A percentile compares a stretch with the other conserved stretches of the same genome.
Evolutionary conservation across 2,329 filamentous ascomycete species (phyloP).

Genomic region (Clonostachys rhizophaga): DNA sequence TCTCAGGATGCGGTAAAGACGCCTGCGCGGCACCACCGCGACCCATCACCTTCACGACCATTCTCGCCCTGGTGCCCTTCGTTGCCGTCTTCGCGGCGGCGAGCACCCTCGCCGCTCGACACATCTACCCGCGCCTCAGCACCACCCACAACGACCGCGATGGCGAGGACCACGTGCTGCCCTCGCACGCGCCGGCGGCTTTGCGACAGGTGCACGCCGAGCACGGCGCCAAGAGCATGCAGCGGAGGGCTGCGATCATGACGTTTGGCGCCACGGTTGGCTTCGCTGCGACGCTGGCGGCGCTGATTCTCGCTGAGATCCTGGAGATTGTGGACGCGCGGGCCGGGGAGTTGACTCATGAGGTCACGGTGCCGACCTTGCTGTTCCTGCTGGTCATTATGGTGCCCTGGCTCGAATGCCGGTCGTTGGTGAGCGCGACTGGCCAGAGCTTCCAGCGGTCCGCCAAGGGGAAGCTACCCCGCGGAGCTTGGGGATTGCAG

Average conservation of each 20-base stretch:
- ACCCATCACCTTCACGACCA: slow-evolving; percentile 34
- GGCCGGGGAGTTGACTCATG: slow-evolving; percentile 64
- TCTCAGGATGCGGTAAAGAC: slow-evolving; percentile 48
- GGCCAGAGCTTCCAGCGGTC: slow-evolving; percentile 61
- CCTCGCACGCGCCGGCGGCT: slow-evolving; percentile 54
- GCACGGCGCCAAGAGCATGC: slow-evolving; percentile 46
- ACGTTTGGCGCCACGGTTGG: slow-evolving; percentile 76
- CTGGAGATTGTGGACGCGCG: slow-evolving; percentile 66
- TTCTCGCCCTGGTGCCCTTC: slow-evolving; percentile 65
- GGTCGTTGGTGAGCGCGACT: slow-evolving; percentile 51
- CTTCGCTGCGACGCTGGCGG: slow-evolving; percentile 71
- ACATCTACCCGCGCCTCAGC: slow-evolving; percentile 70
- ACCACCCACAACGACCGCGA: slow-evolving; percentile 39
- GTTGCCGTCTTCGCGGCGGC: slow-evolving; percentile 64
- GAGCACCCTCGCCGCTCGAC: slow-evolving; percentile 57
- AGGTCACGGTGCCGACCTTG: slow-evolving; percentile 65
- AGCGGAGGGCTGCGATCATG: slow-evolving; percentile 49
- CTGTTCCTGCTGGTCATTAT: slow-evolving; percentile 68
- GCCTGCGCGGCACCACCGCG: slow-evolving; percentile 43
- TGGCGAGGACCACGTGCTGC: slow-evolving; percentile 58
- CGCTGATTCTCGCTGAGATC: slow-evolving; percentile 81
- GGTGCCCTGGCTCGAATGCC: slow-evolving; percentile 76
- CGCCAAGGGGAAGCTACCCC: slow-evolving; percentile 49
- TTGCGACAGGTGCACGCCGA: slow-evolving; percentile 56
- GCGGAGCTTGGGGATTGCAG: slow-evolving; percentile 62